These are phyloP conservation scores for Annulohypoxylon nitens DNA, from an alignment of 495 filamentous ascomycete genomes.

Conservation along the genomic window DNA sequence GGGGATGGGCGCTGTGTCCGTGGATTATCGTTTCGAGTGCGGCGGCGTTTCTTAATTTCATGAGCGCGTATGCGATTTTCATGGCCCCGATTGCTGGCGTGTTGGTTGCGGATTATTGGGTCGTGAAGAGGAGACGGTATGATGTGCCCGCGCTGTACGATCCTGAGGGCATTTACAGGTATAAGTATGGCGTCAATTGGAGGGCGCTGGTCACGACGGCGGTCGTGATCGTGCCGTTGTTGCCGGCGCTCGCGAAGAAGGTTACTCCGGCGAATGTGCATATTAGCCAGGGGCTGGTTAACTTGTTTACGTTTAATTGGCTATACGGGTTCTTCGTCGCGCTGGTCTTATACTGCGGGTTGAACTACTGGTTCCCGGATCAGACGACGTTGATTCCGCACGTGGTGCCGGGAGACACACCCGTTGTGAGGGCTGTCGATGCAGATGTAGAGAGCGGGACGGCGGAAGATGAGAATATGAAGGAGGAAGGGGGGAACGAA, in stretches of 20 bases:
- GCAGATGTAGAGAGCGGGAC: constrained; percentile 33
- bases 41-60: constrained; percentile 69
- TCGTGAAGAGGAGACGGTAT: constrained; percentile 59
- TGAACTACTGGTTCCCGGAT: constrained; percentile 56
- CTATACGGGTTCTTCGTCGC: constrained; percentile 55
- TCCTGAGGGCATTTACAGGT: constrained; percentile 52
- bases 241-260: constrained; percentile 48
- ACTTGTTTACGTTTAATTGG: constrained; percentile 55
- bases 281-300: constrained; percentile 47
- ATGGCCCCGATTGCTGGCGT: constrained; percentile 63
- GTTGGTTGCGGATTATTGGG: constrained; percentile 62
- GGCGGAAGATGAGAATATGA: constrained; percentile 22
- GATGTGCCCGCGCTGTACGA: constrained; percentile 61
- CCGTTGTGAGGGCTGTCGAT: constrained; percentile 32
- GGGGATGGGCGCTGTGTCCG: constrained; percentile 69
- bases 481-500: constrained; percentile 9
- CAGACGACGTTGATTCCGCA: constrained; percentile 48
- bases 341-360: constrained; percentile 50
- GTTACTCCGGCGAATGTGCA: constrained; percentile 45
- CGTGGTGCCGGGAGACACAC: constrained; percentile 27
- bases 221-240: constrained; percentile 52
- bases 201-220: constrained; percentile 56
- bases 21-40: constrained; percentile 73
- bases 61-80: constrained; percentile 62
- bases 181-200: constrained; percentile 57